Conservation (phyloP, 164 flowering plant genomes). For the Platanus orientalis region DNA sequence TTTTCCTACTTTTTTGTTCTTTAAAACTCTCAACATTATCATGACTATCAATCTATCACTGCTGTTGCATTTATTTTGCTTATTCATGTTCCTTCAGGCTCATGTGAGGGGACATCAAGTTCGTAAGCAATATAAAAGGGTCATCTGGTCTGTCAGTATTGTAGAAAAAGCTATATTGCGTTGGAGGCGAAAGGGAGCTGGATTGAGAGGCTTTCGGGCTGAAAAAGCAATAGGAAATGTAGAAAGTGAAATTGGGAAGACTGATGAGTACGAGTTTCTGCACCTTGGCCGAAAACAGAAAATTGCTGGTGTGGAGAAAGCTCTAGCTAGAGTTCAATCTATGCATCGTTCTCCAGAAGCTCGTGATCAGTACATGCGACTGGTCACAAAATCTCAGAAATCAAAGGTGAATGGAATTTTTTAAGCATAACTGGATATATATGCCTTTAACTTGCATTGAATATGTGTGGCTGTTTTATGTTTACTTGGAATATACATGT, state of each 20-base stretch:
- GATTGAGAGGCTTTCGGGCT: slow-evolving; percentile 63
- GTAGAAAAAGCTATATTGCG: slow-evolving; percentile 85
- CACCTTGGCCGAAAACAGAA: slow-evolving; percentile 60
- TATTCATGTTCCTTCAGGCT: slow-evolving; percentile 41
- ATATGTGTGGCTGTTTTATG: too few relatives aligned
- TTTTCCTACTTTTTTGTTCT: background rate
- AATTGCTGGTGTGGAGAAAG: slow-evolving; percentile 52
- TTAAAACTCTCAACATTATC: too few relatives aligned
- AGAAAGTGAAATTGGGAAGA: slow-evolving; percentile 26
- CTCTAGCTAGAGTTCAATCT: slow-evolving; percentile 73
- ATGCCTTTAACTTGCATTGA: too few relatives aligned
- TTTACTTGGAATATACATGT: too few relatives aligned
- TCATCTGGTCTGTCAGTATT: slow-evolving; percentile 78
- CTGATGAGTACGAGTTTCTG: slow-evolving; percentile 76
- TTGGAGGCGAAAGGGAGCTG: slow-evolving; percentile 77
- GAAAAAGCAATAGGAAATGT: slow-evolving; percentile 19
- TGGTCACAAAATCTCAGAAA: slow-evolving; percentile 38
- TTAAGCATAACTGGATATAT: background rate
- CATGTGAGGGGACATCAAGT: slow-evolving; percentile 82
- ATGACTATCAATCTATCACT: too few relatives aligned
- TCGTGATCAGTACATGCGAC: slow-evolving; percentile 75
- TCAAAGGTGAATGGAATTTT: slow-evolving; percentile 28
- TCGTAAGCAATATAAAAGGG: slow-evolving; percentile 58
- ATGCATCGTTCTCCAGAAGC: slow-evolving; percentile 75
- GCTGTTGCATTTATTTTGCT: slow-evolving; percentile 5